These are phyloP conservation scores for Kodamaea restingae DNA, from an alignment of 805 yeast genomes.

Conservation along the genomic window DNA sequence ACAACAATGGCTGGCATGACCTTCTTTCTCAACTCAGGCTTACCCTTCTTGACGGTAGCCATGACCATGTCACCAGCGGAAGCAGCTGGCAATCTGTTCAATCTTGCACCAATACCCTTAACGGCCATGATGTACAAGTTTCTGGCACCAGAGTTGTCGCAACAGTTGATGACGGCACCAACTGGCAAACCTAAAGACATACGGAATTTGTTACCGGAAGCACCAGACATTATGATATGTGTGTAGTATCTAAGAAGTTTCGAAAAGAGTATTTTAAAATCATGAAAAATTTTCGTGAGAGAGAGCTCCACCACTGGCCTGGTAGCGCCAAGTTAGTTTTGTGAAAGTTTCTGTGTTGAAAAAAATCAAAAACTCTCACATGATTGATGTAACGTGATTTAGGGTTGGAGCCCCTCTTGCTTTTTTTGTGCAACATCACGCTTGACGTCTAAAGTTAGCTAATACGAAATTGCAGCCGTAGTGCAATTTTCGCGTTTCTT, in stretches of 20 bases:
- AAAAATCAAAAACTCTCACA: background rate
- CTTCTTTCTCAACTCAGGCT: slow-evolving; percentile 99
- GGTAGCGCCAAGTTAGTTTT: slow-evolving; percentile 1
- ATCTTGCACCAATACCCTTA: slow-evolving; percentile 99
- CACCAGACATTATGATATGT: slow-evolving; percentile 69
- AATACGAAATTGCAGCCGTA: background rate
- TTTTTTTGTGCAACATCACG: background rate
- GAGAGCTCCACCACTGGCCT: background rate
- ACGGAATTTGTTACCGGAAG: slow-evolving; percentile 99
- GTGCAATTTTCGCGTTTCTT: background rate
- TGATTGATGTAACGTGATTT: background rate
- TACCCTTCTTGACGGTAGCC: slow-evolving; percentile 99
- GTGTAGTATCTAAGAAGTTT: slow-evolving; percentile 23
- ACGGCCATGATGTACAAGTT: slow-evolving; percentile 98
- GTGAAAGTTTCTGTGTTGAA: background rate
- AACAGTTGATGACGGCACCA: slow-evolving; percentile 99
- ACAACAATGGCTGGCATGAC: slow-evolving; percentile 99
- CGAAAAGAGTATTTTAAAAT: slow-evolving; percentile 12
- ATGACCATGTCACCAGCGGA: slow-evolving; percentile 99
- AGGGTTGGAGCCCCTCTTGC: background rate
- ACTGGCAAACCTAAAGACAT: slow-evolving; percentile 99
- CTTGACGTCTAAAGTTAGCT: background rate
- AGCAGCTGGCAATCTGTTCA: slow-evolving; percentile 99
- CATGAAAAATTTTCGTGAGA: slow-evolving; percentile 19
- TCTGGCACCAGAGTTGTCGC: slow-evolving; percentile 99